Evolutionary conservation across 106 monocot genomes (phyloP).

Genomic region (Phalaenopsis aphrodite): DNA sequence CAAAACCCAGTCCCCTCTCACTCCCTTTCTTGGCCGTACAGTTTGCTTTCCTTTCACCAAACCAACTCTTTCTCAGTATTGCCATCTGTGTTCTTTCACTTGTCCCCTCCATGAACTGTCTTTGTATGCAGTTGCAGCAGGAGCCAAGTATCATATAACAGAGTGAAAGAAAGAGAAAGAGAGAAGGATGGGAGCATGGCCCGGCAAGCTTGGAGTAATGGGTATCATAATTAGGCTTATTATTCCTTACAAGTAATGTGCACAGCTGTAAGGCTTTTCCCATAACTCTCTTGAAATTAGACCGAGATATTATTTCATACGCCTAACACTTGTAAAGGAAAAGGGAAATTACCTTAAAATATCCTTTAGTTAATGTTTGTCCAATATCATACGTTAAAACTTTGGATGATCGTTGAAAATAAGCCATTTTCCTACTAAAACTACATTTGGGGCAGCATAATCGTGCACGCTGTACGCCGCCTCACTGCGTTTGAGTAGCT

Average conservation of each 20-base stretch:
- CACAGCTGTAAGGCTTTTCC: neutral
- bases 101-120: slow-evolving; percentile 13
- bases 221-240: neutral
- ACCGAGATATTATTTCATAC: too few species aligned
- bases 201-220: slow-evolving; percentile 1
- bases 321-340: too few species aligned
- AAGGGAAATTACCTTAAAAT: too few species aligned
- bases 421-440: too few species aligned
- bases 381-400: too few species aligned
- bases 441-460: too few species aligned
- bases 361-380: too few species aligned
- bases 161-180: neutral
- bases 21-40: slow-evolving; percentile 6
- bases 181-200: neutral
- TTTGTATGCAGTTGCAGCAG: slow-evolving; percentile 3
- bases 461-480: too few species aligned
- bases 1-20: too few species aligned
- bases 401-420: too few species aligned
- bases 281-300: neutral
- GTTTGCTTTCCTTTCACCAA: slow-evolving; percentile 5
- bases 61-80: slow-evolving; percentile 8
- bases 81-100: slow-evolving; percentile 1
- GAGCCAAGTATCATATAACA: slow-evolving; percentile 7
- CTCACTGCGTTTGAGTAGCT: too few species aligned
- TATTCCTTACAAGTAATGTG: neutral